These are phyloP conservation scores for Drechmeria coniospora DNA, from an alignment of 2,329 filamentous ascomycete genomes.

Conservation along the genomic window DNA sequence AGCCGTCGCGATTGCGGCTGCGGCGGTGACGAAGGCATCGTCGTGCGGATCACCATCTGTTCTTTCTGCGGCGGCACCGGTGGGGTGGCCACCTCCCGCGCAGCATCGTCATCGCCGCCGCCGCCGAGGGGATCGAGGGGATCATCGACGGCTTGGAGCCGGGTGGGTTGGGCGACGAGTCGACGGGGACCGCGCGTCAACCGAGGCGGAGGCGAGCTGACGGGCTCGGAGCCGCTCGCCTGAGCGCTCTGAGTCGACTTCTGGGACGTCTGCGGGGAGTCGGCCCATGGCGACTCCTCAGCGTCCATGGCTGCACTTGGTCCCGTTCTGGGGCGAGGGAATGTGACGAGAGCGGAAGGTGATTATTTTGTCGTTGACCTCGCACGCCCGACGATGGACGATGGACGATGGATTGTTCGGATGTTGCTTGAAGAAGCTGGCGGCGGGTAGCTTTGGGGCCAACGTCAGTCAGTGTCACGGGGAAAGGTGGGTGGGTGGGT, in stretches of 20 bases:
- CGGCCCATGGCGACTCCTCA: slow-evolving; percentile 39
- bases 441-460: too few species aligned
- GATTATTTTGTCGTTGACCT: too few species aligned
- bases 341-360: too few species aligned
- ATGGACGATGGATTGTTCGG: too few species aligned
- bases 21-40: slow-evolving; percentile 25
- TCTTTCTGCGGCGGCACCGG: slow-evolving; percentile 58
- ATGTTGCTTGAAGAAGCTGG: too few species aligned
- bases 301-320: too few species aligned
- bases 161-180: slow-evolving; percentile 60
- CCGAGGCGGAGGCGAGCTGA: slow-evolving; percentile 19
- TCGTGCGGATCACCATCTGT: slow-evolving; percentile 43
- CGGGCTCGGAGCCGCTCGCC: slow-evolving; percentile 15
- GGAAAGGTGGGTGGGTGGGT: too few species aligned
- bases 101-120: slow-evolving; percentile 30
- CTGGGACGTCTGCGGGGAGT: slow-evolving; percentile 22
- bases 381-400: too few species aligned
- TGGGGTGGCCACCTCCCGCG: slow-evolving; percentile 31
- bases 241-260: slow-evolving; percentile 15
- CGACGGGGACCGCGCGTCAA: slow-evolving; percentile 39
- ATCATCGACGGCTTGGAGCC: slow-evolving; percentile 62
- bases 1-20: slow-evolving; percentile 28
- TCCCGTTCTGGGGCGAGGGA: too few species aligned
- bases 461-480: too few species aligned
- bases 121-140: slow-evolving; percentile 66